Evolutionary conservation across 2,329 filamentous ascomycete species (phyloP).

Genomic region (Chrysosporium keratinophilum): DNA sequence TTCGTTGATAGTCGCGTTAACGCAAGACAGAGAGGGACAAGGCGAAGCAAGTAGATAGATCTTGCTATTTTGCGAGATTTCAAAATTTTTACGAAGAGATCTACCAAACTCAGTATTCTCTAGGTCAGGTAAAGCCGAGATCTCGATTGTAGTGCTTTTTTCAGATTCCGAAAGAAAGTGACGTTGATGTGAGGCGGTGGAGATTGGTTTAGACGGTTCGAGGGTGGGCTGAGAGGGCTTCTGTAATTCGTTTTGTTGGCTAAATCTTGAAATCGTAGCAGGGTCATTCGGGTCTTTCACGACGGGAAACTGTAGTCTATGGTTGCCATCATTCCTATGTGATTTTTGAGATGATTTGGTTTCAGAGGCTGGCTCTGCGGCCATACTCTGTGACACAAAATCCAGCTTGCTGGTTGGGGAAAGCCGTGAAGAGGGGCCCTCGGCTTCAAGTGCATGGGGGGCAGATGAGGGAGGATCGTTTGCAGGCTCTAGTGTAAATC

Average conservation of each 20-base stretch:
- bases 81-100: conserved; percentile 24
- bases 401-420: not conserved
- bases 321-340: conserved; percentile 25
- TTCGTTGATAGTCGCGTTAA: conserved; percentile 48
- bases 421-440: not conserved
- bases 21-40: conserved; percentile 31
- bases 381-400: not conserved
- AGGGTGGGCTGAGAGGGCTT: conserved; percentile 30
- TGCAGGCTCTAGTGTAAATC: conserved; percentile 1
- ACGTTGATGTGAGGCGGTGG: not conserved
- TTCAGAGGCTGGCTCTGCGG: conserved; percentile 18
- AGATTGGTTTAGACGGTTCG: not conserved
- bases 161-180: not conserved
- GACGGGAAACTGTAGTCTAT: conserved; percentile 56
- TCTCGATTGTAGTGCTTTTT: not conserved
- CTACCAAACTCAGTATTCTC: conserved; percentile 17
- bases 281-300: conserved; percentile 66
- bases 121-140: conserved; percentile 11
- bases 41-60: conserved; percentile 21
- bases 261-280: conserved; percentile 53
- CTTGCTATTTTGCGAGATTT: conserved; percentile 18
- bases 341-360: conserved; percentile 23
- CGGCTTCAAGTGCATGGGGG: not conserved
- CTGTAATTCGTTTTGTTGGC: conserved; percentile 52
- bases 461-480: not conserved